Percentiles rank a stretch among this genome's conserved stretches.
Conservation (phyloP, 1,284 basidiomycete genomes). For the Puccinia novopanici region DNA sequence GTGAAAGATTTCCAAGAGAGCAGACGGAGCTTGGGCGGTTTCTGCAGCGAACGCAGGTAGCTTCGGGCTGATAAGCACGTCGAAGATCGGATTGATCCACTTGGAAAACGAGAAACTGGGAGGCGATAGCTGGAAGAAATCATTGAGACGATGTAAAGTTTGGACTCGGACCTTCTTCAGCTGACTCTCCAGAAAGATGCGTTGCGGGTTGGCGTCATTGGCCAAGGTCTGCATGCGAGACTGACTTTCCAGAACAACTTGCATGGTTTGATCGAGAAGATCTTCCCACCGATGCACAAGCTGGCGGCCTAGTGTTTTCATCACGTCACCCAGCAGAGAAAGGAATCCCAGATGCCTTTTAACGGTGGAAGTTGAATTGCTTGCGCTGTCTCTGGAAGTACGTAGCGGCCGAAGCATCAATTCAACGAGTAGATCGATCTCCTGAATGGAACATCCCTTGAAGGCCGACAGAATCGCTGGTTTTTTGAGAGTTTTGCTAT, state of each 20-base stretch:
- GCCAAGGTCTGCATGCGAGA: conserved; percentile 38
- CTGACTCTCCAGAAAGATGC: conserved; percentile 24
- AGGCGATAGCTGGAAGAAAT: conserved; percentile 73
- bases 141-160: conserved; percentile 74
- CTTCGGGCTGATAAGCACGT: conserved; percentile 77
- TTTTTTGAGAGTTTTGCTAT: conserved; percentile 72
- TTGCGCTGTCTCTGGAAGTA: conserved; percentile 52
- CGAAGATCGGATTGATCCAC: conserved; percentile 72
- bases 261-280: conserved; percentile 70
- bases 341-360: conserved; percentile 83
- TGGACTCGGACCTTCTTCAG: conserved; percentile 45
- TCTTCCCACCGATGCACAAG: conserved; percentile 72
- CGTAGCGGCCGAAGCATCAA: conserved; percentile 79
- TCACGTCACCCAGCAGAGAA: conserved; percentile 76
- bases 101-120: conserved; percentile 70
- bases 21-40: conserved; percentile 88
- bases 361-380: conserved; percentile 58
- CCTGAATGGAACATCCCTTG: conserved; percentile 70
- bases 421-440: conserved; percentile 77
- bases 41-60: conserved; percentile 74
- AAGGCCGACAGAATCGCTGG: conserved; percentile 76
- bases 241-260: conserved; percentile 71
- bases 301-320: conserved; percentile 76
- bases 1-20: conserved; percentile 81
- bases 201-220: conserved; percentile 2